These are phyloP conservation scores for Discostella pseudostelligera DNA, from an alignment of 108 stramenopile species.

Conservation along the genomic window DNA sequence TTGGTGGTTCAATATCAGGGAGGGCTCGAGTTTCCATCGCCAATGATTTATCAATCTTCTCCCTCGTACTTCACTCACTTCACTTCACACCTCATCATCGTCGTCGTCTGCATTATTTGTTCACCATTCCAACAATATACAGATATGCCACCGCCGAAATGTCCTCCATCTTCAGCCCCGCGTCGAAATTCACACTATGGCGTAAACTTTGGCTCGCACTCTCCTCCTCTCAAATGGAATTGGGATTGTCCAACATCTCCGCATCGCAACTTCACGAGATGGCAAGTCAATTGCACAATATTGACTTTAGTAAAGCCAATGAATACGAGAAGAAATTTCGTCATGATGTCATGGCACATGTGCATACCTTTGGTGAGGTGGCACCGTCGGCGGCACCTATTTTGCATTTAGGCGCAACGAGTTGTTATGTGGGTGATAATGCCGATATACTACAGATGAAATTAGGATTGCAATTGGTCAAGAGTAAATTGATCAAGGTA, in stretches of 20 bases:
- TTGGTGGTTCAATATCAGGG: no score
- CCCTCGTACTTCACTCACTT: no score
- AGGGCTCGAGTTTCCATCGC: no score
- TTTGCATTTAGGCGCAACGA: constrained; percentile 97
- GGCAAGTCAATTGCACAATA: constrained; percentile 78
- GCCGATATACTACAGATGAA: constrained; percentile 93
- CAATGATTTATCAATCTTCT: no score
- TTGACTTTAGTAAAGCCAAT: constrained; percentile 92
- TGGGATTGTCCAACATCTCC: constrained; percentile 86
- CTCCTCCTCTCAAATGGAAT: constrained; percentile 94
- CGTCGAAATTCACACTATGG: constrained; percentile 99
- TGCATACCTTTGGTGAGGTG: constrained; percentile 94
- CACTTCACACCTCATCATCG: no score
- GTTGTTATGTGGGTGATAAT: constrained; percentile 97
- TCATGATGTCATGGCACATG: constrained; percentile 99
- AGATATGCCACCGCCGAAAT: constrained; percentile 98
- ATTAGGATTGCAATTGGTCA: constrained; percentile 80
- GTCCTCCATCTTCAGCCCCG: constrained; percentile 95
- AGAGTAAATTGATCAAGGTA: constrained; percentile 89
- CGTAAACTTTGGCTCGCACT: constrained; percentile 98
- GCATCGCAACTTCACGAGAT: constrained; percentile 93
- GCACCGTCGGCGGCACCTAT: constrained; percentile 93
- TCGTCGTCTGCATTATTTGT: no score
- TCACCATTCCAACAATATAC: background rate
- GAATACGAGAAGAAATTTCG: constrained; percentile 95